Evolutionary conservation across 192 early-diverging fungal genomes (phyloP), one percentile per base, ranked within the genome.

Genomic region (Podila clonocystis): DNA sequence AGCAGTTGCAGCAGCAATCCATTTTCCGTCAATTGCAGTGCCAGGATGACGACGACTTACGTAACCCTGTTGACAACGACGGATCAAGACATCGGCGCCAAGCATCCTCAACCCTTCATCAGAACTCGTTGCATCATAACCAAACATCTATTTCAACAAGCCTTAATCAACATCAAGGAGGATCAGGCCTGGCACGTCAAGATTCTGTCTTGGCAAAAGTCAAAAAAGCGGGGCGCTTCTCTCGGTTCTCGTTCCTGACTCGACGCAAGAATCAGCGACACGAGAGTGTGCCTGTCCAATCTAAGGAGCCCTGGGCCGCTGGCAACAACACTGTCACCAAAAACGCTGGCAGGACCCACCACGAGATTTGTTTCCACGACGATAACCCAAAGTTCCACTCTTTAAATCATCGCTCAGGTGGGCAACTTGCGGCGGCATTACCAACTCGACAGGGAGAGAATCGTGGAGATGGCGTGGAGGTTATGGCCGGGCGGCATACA

Each of bases 211-310:
- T 69, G 9, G 70, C 71, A 4, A 72, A 69, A 30, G 77, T 58
- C 12, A 80, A 80, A 62, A 80, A 80, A 41, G 9, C 58, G 38
- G 62, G 60, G 1, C 76, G 76, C 5, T 80, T 80, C 38, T 63
- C 70, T 1, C 49, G 77, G 29, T 80, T 80, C 57, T 80, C 77
- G 65, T 80, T 80, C 77, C 31, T 80, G 41, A 79, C 76, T 48
- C 77, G 76, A 31, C 62, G 66, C 5, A 61, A 71, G 17, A 68
- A 80, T 17, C 77, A 80, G n/a, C 63, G 77, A 26, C 65, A 68
- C 26, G 77, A 73, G 11, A 80, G 77, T 50, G 34, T 73, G 62
- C 77, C 77, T 7, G 55, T 12, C 30, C 22, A 36, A 17, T 0
- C 31, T 36, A 67, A 71, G 4, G 70, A 79, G 13, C 28, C 60